Conservation (phyloP, 1,139 yeast species). For the Pichia sp. region DNA sequence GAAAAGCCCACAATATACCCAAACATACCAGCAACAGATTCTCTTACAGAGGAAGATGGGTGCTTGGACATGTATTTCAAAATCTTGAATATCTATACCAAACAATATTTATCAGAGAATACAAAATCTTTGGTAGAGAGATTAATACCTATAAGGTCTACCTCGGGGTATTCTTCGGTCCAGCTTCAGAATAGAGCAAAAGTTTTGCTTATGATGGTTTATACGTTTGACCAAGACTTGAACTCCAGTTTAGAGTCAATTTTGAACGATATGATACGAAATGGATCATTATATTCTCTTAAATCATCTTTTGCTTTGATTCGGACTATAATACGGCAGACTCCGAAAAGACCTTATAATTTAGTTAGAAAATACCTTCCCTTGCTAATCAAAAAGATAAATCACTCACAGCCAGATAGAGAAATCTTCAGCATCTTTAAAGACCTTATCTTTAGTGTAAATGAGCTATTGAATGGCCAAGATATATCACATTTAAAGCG, state of each 20-base stretch:
- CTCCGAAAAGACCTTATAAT: conserved; percentile 21
- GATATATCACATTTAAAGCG: conserved; percentile 15
- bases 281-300: conserved; percentile 12
- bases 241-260: conserved; percentile 22
- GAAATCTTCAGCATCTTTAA: conserved; percentile 7
- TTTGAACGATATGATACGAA: conserved; percentile 20
- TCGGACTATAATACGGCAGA: conserved; percentile 10
- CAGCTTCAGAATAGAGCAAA: conserved; percentile 29
- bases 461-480: conserved; percentile 13
- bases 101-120: conserved; percentile 16
- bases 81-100: conserved; percentile 24
- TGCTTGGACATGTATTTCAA: conserved; percentile 30
- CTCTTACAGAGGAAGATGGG: conserved; percentile 23
- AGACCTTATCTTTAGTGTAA: conserved; percentile 9
- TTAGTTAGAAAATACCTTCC: conserved; percentile 20
- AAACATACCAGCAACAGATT: conserved; percentile 15
- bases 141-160: conserved; percentile 31
- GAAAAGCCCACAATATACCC: conserved; percentile 17
- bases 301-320: conserved; percentile 15
- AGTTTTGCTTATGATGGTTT: conserved; percentile 27
- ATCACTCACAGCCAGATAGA: conserved; percentile 10
- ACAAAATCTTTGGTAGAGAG: conserved; percentile 27
- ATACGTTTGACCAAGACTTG: conserved; percentile 28
- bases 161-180: conserved; percentile 22
- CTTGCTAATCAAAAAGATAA: conserved; percentile 17